Evolutionary conservation across 768 basidiomycete species (phyloP).

Genomic region (Harrya chromipes): DNA sequence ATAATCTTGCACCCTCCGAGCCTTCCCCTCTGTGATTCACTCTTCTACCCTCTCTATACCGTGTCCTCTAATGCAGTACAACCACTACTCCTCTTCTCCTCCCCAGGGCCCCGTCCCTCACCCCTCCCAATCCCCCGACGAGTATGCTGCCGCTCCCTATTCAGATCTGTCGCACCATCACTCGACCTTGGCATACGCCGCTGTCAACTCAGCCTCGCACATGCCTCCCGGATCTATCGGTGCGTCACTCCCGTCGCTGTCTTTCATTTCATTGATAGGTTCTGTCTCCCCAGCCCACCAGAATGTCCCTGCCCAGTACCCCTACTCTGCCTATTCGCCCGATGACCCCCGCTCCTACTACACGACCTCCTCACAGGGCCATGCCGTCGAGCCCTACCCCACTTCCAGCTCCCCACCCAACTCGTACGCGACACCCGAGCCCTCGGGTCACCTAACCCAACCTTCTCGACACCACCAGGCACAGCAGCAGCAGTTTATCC

Average conservation of each 20-base stretch:
- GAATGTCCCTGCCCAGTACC: conserved; percentile 13
- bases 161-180: conserved; percentile 26
- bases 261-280: conserved; percentile 8
- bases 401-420: conserved; percentile 16
- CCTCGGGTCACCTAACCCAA: conserved; percentile 17
- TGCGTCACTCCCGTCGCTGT: conserved; percentile 18
- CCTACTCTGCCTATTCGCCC: conserved; percentile 20
- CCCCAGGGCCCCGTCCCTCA: conserved; percentile 19
- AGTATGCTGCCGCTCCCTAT: conserved; percentile 18
- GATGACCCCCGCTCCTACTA: conserved; percentile 28
- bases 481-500: conserved; percentile 39
- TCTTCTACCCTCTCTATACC: conserved; percentile 1
- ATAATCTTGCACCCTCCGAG: conserved; percentile 19
- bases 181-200: conserved; percentile 22
- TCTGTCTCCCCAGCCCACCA: conserved; percentile 20
- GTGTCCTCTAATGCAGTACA: conserved; percentile 28
- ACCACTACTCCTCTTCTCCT: conserved; percentile 19
- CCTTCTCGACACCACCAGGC: conserved; percentile 20
- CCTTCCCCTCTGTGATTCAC: conserved; percentile 8
- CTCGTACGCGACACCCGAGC: conserved; percentile 19
- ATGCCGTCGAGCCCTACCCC: conserved; percentile 21
- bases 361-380: conserved; percentile 14
- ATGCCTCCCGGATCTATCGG: conserved; percentile 25
- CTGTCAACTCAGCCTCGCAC: conserved; percentile 20
- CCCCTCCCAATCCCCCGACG: conserved; percentile 20